Evolutionary conservation across 345 rosid species (phyloP), one percentile per base, ranked within the genome.

Genomic region (Odontarrhena argentea): DNA sequence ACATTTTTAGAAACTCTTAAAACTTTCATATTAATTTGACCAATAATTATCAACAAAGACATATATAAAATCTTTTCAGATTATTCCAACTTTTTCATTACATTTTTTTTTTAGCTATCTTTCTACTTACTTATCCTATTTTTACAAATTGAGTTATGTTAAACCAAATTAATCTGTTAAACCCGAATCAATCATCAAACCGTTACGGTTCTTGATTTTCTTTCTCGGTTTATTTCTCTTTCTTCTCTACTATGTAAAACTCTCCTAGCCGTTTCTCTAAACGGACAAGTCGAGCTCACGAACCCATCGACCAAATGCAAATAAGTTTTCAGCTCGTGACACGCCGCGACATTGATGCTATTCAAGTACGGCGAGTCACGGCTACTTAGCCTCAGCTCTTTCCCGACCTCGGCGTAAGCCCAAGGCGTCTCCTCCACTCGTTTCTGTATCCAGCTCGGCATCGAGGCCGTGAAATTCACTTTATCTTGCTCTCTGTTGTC

Each of bases 251-350:
- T 37, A 14, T 32, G 63, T 4, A 86, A 79, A 13, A 83, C 76
- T 40, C 73, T 78, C 47, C 60, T 52, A 2, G 87, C 87, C 3
- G 86, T 80, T 4, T 84, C 84, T 77, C 83, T 72, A 30, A 86
- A 85, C 5, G 92, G 90, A 61, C 96, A 84, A 24, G 84, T 75
- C 55, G 98, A 83, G 76, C 89, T 87, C 34, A 83, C 93, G 13
- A 87, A 87, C 6, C 87, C 88, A 24, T 74, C 70, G 2, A 92
- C 87, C 71, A 87, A 74, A 68, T 84, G 92, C 0, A 93, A 73
- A 40, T 86, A 93, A 14, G 97, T 90, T 65, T 83, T 85, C 10
- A 93, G 77, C 40, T 93, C 97, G 56, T 93, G 98, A 79, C 96
- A 90, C 64, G 90, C 77, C 77, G 92, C 96, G 0, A 85, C 80